Evolutionary conservation across 257 asterid genomes (phyloP).

Genomic region (Gentiana straminea): DNA sequence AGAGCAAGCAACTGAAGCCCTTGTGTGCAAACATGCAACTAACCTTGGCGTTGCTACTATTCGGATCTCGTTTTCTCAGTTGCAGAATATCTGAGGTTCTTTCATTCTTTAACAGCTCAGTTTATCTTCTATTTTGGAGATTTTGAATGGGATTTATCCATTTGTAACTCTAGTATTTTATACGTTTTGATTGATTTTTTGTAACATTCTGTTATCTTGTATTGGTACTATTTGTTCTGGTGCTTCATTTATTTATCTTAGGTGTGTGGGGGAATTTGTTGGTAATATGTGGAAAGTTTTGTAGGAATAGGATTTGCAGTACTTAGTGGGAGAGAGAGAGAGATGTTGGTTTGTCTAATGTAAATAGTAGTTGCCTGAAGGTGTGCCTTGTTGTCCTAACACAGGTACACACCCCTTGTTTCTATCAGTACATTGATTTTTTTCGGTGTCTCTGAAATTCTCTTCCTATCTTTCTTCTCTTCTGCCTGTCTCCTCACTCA

Average conservation of each 20-base stretch:
- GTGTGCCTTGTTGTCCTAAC: not conserved
- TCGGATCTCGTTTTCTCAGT: conserved; percentile 90
- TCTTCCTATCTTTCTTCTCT: not conserved
- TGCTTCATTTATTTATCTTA: not conserved
- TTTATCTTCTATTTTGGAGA: too few relatives aligned
- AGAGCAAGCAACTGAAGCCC: conserved; percentile 96
- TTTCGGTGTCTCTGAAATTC: not conserved
- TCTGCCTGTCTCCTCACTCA: not conserved
- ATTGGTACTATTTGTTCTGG: conserved; percentile 5
- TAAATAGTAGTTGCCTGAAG: conserved; percentile 6
- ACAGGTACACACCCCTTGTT: not conserved
- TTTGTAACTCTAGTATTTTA: conserved; percentile 9
- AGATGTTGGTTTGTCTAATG: conserved; percentile 4
- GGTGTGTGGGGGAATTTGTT: conserved; percentile 1
- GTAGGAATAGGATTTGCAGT: conserved; percentile 8
- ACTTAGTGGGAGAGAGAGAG: conserved; percentile 7
- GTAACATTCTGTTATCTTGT: not conserved
- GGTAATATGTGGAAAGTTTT: conserved; percentile 2
- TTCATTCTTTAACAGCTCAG: not conserved
- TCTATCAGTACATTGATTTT: not conserved
- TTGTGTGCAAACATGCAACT: conserved; percentile 95
- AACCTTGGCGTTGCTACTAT: conserved; percentile 75
- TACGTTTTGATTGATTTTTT: not conserved
- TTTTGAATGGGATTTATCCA: too few relatives aligned
- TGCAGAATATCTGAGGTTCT: conserved; percentile 61